Percentiles rank a stretch among this genome's conserved stretches.
Evolutionary conservation across 2,329 filamentous ascomycete genomes (phyloP).

Genomic region (Penicillium griseofulvum): DNA sequence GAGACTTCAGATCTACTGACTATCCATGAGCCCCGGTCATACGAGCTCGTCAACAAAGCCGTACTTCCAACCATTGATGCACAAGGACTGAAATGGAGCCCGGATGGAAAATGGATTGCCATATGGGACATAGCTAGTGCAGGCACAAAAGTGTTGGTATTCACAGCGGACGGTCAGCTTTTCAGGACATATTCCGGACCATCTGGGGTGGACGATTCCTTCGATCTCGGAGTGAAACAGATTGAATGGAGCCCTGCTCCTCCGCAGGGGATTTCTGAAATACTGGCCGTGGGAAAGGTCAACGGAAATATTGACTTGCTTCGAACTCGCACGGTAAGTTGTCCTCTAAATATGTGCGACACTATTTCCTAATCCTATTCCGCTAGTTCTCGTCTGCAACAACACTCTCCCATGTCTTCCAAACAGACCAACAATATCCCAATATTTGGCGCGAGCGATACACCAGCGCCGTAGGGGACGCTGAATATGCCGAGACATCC

Average conservation of each 20-base stretch:
- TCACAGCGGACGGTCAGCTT: conserved; percentile 59
- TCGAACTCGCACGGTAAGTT: conserved; percentile 42
- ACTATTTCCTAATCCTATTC: conserved; percentile 1
- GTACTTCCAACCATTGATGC: conserved; percentile 54
- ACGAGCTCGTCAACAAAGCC: conserved; percentile 34
- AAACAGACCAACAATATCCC: conserved; percentile 30
- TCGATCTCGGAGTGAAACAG: conserved; percentile 51
- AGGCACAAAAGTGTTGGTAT: conserved; percentile 53
- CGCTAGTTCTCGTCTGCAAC: conserved; percentile 34
- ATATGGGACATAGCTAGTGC: conserved; percentile 55
- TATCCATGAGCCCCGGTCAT: conserved; percentile 37
- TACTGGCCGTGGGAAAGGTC: conserved; percentile 51
- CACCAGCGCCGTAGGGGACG: conserved; percentile 27
- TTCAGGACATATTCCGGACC: conserved; percentile 53
- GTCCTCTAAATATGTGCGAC: background rate
- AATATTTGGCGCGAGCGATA: conserved; percentile 37
- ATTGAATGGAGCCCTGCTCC: conserved; percentile 53
- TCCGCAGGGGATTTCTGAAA: conserved; percentile 30
- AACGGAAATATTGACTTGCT: conserved; percentile 52
- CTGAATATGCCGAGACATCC: conserved; percentile 40
- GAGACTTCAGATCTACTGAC: conserved; percentile 40
- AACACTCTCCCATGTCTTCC: conserved; percentile 36
- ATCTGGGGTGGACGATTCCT: conserved; percentile 34
- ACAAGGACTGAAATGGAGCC: conserved; percentile 59
- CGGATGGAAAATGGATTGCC: conserved; percentile 59